These are phyloP conservation scores for Cyclanthera cordifolia DNA, from an alignment of 306 rosid genomes.

Conservation along the genomic window DNA sequence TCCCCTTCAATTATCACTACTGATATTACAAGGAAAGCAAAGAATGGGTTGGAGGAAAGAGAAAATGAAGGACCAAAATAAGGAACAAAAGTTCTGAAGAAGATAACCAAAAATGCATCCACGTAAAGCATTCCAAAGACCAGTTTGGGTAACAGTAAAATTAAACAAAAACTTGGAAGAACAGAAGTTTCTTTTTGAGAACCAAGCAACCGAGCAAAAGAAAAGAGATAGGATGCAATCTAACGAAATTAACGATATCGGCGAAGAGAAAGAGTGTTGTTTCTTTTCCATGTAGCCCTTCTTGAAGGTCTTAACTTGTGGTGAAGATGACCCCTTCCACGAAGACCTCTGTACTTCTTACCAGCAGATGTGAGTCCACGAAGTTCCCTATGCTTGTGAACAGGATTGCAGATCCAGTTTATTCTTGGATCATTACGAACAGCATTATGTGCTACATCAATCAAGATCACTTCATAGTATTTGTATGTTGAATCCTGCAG, in stretches of 20 bases:
- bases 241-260: slow-evolving; percentile 48
- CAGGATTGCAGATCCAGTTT: slow-evolving; percentile 71
- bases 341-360: slow-evolving; percentile 60
- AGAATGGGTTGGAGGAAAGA: too few relatives aligned
- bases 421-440: slow-evolving; percentile 76
- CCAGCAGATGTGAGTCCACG: slow-evolving; percentile 85
- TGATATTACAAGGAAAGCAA: background rate
- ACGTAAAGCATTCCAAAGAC: background rate
- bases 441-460: slow-evolving; percentile 66
- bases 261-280: slow-evolving; percentile 73
- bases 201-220: background rate
- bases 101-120: background rate
- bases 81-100: background rate
- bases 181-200: background rate
- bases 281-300: slow-evolving; percentile 82
- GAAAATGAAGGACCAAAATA: background rate
- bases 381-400: slow-evolving; percentile 79
- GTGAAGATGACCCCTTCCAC: slow-evolving; percentile 62
- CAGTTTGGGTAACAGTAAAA: background rate
- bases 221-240: background rate
- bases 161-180: slow-evolving; percentile 12
- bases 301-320: slow-evolving; percentile 66
- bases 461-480: slow-evolving; percentile 61
- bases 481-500: slow-evolving; percentile 75
- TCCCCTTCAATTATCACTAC: too few relatives aligned